Base-by-base conservation (phyloP, 768 basidiomycete genomes). In the Phlebiopsis gigantea region DNA sequence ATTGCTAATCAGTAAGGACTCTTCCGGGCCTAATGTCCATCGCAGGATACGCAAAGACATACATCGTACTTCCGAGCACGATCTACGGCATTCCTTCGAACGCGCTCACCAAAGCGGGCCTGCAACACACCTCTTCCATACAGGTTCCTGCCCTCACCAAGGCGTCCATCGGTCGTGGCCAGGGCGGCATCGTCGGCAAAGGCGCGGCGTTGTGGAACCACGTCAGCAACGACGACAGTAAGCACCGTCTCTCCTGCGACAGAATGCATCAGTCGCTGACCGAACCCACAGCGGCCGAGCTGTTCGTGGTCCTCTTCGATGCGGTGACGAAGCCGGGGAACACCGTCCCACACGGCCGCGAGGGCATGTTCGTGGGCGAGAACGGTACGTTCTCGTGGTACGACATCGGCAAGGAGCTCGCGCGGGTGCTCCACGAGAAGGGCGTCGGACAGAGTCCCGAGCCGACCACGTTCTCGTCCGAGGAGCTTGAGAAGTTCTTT, bases 121-220 rank as follows among this genome's bases (percentile, higher is more conserved):
- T 86, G 30, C 75, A 78, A 44, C 81, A 85, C 57, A 65, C 70
- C 1, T 72, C 75, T 46, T 85, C 83, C 0, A 65, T 71, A 5
- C 81, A 81, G 56, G 75, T 86, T 15, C 82, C 80, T 3, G 30
- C 48, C 0, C 63, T 81, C 1, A 75, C 85, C 45, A 66, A 68
- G 14, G 73, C 76, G 0, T 65, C 75, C 21, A 60, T 84, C 28
- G 69, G 63, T 57, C 75, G 84, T 24, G 73, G 74, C 0, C 73
- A 77, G 34, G 82, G 73, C 0, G 82, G 80, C 7, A 71, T 82
- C 64, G 71, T 87, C 2, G 83, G 84, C 0, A 65, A 75, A 39
- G 85, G 86, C 0, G 68, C 73, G 62, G 86, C 86, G 57, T 43
- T 81, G 2, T 87, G 82, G 84, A 75, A 78, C 0, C 72, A 81